These are phyloP conservation scores for Euphorbia peplus DNA, from an alignment of 345 rosid genomes.

Conservation along the genomic window DNA sequence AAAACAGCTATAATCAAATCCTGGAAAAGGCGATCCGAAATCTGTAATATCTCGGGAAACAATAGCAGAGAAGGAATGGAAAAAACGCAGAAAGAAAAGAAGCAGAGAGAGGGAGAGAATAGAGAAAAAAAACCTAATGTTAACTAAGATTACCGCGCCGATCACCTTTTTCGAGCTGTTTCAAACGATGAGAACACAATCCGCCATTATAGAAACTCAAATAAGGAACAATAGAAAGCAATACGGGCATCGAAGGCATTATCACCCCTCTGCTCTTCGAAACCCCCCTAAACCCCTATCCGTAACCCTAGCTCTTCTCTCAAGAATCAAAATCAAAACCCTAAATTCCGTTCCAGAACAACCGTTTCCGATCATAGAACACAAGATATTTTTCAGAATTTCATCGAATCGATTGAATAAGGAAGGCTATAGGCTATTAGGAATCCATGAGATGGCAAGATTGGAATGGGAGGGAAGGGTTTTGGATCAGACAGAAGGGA, in stretches of 20 bases:
- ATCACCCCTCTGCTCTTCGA: slow-evolving; percentile 58
- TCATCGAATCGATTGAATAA: not conserved
- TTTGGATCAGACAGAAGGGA: not conserved
- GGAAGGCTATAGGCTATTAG: no score
- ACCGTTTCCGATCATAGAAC: not conserved
- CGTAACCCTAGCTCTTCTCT: not conserved
- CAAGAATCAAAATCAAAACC: slow-evolving; percentile 6
- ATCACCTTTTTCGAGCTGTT: slow-evolving; percentile 82
- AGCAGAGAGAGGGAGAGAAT: not conserved
- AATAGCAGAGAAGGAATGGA: not conserved
- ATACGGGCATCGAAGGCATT: slow-evolving; percentile 82
- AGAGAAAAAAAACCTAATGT: slow-evolving; percentile 25
- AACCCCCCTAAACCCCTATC: slow-evolving; percentile 33
- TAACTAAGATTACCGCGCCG: slow-evolving; percentile 98
- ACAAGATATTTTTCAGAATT: not conserved
- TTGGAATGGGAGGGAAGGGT: not conserved
- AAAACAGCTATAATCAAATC: not conserved
- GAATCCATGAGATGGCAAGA: not conserved
- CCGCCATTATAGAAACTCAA: slow-evolving; percentile 55
- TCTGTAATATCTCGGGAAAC: not conserved
- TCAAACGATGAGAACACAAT: slow-evolving; percentile 69
- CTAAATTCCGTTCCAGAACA: not conserved
- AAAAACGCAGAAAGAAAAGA: not conserved
- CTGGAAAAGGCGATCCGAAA: not conserved
- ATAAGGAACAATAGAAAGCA: slow-evolving; percentile 47